Percentiles rank a stretch among this genome's conserved stretches.
These are phyloP conservation scores for Amphichorda felina DNA, from an alignment of 2,329 filamentous ascomycete species.

Conservation along the genomic window DNA sequence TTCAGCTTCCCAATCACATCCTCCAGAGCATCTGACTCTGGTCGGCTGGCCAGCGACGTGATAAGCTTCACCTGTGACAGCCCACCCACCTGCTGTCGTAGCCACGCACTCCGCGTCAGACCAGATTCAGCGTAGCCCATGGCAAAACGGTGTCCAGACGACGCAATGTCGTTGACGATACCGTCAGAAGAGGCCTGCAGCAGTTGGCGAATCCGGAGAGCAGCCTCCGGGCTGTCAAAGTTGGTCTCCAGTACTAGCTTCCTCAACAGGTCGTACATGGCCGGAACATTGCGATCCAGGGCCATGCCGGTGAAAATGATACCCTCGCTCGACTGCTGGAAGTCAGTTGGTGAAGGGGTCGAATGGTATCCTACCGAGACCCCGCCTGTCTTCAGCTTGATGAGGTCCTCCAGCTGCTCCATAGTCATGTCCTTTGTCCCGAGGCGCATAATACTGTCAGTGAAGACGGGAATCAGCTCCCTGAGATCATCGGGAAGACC, in stretches of 20 bases:
- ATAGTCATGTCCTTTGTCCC: constrained; percentile 81
- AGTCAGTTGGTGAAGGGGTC: constrained; percentile 64
- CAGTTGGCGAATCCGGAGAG: constrained; percentile 73
- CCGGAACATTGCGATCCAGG: constrained; percentile 77
- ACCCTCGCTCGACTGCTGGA: constrained; percentile 64
- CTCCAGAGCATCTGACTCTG: constrained; percentile 54
- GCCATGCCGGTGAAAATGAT: constrained; percentile 78
- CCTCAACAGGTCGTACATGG: constrained; percentile 79
- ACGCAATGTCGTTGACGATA: constrained; percentile 83
- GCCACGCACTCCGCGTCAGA: constrained; percentile 57
- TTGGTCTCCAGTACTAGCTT: constrained; percentile 77
- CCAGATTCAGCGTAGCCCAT: constrained; percentile 73
- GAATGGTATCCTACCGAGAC: constrained; percentile 76
- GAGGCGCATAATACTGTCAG: constrained; percentile 83
- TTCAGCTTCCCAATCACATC: constrained; percentile 78
- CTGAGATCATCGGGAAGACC: constrained; percentile 76
- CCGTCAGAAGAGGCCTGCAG: constrained; percentile 80
- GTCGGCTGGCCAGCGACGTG: constrained; percentile 63
- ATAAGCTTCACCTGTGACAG: constrained; percentile 81
- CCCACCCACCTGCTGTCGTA: constrained; percentile 80
- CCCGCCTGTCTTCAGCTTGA: constrained; percentile 92
- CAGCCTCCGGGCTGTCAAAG: constrained; percentile 74
- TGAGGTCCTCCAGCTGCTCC: constrained; percentile 90
- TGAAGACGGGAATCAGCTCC: constrained; percentile 77
- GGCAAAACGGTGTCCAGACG: constrained; percentile 79